Evolutionary conservation across 106 monocot species (phyloP).

Genomic region (Agapanthus africanus): DNA sequence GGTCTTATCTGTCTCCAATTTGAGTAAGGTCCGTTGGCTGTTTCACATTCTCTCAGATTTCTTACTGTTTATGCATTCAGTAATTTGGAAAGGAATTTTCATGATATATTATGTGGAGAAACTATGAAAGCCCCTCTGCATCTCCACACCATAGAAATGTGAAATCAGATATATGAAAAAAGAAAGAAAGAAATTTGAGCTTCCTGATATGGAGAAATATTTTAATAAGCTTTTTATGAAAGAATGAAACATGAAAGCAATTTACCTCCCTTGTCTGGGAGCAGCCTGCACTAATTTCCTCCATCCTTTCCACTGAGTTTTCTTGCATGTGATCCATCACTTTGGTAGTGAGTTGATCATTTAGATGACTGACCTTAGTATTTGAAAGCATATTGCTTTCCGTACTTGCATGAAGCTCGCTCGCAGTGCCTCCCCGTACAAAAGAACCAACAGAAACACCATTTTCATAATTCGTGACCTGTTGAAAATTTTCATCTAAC

Average conservation of each 20-base stretch:
- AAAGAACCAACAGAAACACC: too few species aligned
- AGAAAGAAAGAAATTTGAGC: too few species aligned
- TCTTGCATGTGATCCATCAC: background rate
- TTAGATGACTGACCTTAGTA: too few species aligned
- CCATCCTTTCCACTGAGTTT: background rate
- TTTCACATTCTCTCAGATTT: too few species aligned
- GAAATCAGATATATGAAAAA: background rate
- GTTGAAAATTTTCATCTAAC: background rate
- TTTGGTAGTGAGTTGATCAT: background rate
- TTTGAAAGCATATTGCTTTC: too few species aligned
- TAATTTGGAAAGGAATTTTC: background rate
- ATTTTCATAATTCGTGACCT: background rate
- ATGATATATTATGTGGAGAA: background rate
- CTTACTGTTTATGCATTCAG: background rate
- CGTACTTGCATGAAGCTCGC: too few species aligned
- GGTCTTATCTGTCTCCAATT: too few species aligned
- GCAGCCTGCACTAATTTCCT: conserved; percentile 8
- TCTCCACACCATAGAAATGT: background rate
- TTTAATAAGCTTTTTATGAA: background rate
- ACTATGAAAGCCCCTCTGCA: background rate
- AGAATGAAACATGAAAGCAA: background rate
- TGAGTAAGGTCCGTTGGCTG: too few species aligned
- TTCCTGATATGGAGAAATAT: too few species aligned
- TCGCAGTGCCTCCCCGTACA: too few species aligned
- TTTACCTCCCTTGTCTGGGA: conserved; percentile 16